Base-by-base conservation (phyloP, 2,329 filamentous ascomycete species). In the Neonectria faginata region DNA sequence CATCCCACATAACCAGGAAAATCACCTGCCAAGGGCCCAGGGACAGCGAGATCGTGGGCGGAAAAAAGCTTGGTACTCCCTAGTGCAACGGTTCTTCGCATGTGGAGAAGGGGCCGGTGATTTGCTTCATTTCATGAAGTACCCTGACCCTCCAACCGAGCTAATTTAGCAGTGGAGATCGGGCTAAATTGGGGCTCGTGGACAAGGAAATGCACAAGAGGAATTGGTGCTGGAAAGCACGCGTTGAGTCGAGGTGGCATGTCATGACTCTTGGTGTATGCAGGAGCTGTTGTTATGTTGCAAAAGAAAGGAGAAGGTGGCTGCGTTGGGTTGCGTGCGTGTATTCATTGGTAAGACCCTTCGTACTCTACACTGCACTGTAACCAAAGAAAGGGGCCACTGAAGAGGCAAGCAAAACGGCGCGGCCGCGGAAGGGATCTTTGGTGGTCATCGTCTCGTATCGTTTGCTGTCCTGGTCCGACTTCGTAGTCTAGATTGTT, bases 31-130 rank as follows among this genome's bases (percentile, higher is more conserved):
- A 51, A 20, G 48, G 27, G n/a, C 18, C n/a, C 18, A 31, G 45
- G 18, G 47, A 60, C 51, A 57, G 39, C 10, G 25, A 67, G 68
- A 71, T 67, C 64, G 62, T 25, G 58, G 42, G 20, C 12, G 41
- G 22, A 64, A 57, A 69, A 71, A 70, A 72, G 70, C 70, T 72
- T 72, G 70, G 70, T 72, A 62, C 55, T 63, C 36, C 25, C 52
- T 72, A 72, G 70, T 59, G 62, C 44, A 60, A 71, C 57, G 59
- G 67, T 18, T 33, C 29, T 22, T 29, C 18, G 14, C n/a, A 5
- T 18, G 51, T 42, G 51, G 44, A 50, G 69, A 70, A 66, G 69
- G 62, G n/a, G 48, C 27, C 9, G 29, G 25, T 51, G 48, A 36
- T 51, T 51, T 33, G 48, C 48, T 51, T 51, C 48, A 51, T 33